Percentiles rank a stretch among this genome's conserved stretches.
phyloP scores from a whole-genome alignment of 495 filamentous ascomycete genomes.

The Daldinia caldariorum region DNA sequence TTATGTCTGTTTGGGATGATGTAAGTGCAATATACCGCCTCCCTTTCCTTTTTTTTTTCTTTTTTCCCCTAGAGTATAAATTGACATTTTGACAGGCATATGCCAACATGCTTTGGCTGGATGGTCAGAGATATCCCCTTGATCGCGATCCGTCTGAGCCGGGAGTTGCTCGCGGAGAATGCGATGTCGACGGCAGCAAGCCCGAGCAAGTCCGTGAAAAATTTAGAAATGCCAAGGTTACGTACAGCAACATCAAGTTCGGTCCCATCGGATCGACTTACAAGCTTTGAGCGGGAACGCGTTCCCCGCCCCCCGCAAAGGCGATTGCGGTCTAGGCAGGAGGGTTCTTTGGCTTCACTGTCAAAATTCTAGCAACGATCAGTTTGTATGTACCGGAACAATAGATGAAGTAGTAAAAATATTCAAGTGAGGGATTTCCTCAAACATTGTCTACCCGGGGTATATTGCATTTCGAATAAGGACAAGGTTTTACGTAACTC shows the following conservation, averaged over 20 bases:
- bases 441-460: background rate
- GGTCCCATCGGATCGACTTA: constrained; percentile 73
- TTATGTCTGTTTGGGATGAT: constrained; percentile 82
- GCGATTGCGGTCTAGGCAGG: constrained; percentile 1
- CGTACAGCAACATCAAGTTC: constrained; percentile 72
- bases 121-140: constrained; percentile 55
- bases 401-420: background rate
- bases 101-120: constrained; percentile 84
- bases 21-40: constrained; percentile 34
- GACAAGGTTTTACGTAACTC: background rate
- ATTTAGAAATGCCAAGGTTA: constrained; percentile 56
- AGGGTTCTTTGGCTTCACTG: constrained; percentile 11
- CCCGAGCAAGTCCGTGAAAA: constrained; percentile 50
- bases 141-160: constrained; percentile 68
- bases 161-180: constrained; percentile 75
- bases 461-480: background rate
- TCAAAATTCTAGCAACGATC: constrained; percentile 7
- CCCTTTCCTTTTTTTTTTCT: no score
- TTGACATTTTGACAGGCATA: constrained; percentile 53
- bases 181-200: constrained; percentile 67
- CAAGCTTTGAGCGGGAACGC: constrained; percentile 27
- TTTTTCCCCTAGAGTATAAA: background rate
- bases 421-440: background rate
- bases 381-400: constrained; percentile 14
- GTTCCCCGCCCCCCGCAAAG: constrained; percentile 10